Percentiles rank a stretch among this genome's conserved stretches.
Evolutionary conservation across 305 asterid species (phyloP).

Genomic region (Fraxinus paxiana): DNA sequence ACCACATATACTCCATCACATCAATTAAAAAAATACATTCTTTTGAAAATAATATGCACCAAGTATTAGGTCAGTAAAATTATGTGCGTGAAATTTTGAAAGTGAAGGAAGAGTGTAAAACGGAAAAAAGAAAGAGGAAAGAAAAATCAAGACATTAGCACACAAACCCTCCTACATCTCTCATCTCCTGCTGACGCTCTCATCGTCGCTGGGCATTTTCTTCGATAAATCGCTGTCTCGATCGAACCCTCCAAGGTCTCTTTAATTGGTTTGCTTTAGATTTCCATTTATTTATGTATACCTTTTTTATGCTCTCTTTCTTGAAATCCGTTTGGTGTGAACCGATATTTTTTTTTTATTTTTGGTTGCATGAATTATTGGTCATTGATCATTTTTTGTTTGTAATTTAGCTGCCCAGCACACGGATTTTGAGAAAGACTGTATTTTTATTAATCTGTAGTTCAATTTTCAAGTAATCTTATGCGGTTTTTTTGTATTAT

Average conservation of each 20-base stretch:
- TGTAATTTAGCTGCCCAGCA: not conserved
- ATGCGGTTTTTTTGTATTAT: not conserved
- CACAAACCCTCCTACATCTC: not conserved
- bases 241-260: constrained; percentile 29
- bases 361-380: not conserved
- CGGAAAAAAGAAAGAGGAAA: not conserved
- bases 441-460: constrained; percentile 13
- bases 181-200: constrained; percentile 30
- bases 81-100: not conserved
- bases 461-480: constrained; percentile 9
- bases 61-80: not conserved
- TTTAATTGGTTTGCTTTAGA: constrained; percentile 14
- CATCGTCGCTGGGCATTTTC: not conserved
- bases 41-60: too few species aligned
- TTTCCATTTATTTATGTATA: not conserved
- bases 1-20: too few species aligned
- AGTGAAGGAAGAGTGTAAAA: not conserved
- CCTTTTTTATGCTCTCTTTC: not conserved
- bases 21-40: too few species aligned
- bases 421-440: constrained; percentile 11
- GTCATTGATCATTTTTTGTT: not conserved
- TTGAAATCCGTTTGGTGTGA: not conserved
- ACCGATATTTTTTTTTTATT: not conserved
- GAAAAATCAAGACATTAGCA: not conserved
- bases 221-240: constrained; percentile 22